These are phyloP conservation scores for Capronia coronata DNA, from an alignment of 2,329 filamentous ascomycete genomes.

Conservation along the genomic window DNA sequence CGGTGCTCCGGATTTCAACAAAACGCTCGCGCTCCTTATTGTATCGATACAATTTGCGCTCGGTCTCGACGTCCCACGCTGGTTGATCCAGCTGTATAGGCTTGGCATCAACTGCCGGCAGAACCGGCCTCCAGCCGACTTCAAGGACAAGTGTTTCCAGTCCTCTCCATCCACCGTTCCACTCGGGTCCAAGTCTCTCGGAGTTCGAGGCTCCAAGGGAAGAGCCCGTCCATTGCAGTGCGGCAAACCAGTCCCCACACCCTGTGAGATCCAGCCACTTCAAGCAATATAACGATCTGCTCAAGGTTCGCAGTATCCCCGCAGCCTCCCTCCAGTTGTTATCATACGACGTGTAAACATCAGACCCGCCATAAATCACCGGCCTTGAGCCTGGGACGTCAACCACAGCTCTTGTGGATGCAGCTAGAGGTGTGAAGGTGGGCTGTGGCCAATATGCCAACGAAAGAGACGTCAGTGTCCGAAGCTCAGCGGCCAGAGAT, in stretches of 20 bases:
- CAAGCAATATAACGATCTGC: conserved; percentile 51
- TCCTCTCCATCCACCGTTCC: conserved; percentile 43
- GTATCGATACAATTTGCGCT: conserved; percentile 32
- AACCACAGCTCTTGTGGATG: conserved; percentile 23
- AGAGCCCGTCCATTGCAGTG: conserved; percentile 40
- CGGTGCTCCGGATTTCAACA: conserved; percentile 28
- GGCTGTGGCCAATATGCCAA: conserved; percentile 58
- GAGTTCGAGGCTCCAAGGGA: neutral
- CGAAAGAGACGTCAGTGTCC: conserved; percentile 56
- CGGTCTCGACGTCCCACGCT: conserved; percentile 33
- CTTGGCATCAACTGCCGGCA: conserved; percentile 17
- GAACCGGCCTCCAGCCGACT: conserved; percentile 37
- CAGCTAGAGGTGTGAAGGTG: conserved; percentile 50
- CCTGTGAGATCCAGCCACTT: conserved; percentile 58
- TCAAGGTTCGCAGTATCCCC: conserved; percentile 51
- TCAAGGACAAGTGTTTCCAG: conserved; percentile 39
- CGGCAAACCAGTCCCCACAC: conserved; percentile 50
- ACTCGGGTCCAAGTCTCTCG: conserved; percentile 36
- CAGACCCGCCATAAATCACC: conserved; percentile 45
- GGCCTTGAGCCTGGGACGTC: conserved; percentile 10
- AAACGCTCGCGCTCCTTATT: conserved; percentile 33
- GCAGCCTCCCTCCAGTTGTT: conserved; percentile 52
- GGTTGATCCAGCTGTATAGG: conserved; percentile 4
- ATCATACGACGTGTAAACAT: conserved; percentile 49
- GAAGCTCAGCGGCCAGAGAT: conserved; percentile 45